Conservation (phyloP, 2,329 filamentous ascomycete genomes). For the Paecilomyces dactylethromorphus region DNA sequence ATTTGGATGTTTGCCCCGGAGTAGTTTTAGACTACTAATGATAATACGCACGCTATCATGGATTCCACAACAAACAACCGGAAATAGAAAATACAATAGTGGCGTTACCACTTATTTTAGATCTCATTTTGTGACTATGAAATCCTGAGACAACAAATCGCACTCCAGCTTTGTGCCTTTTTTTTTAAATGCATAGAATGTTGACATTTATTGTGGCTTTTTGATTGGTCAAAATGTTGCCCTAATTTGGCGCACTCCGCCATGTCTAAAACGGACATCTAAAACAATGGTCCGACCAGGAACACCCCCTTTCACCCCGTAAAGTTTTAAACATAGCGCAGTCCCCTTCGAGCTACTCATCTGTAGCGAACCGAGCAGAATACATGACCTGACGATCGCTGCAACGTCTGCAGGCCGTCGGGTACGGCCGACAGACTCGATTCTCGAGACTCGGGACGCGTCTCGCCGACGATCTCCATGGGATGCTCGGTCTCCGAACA, state of each 20-base stretch:
- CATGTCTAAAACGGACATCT: background rate
- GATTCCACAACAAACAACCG: too few species aligned
- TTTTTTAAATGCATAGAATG: too few species aligned
- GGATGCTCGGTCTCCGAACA: background rate
- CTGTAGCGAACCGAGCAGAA: background rate
- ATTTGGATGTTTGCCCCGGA: too few species aligned
- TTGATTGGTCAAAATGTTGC: too few species aligned
- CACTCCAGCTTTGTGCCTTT: too few species aligned
- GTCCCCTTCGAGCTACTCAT: background rate
- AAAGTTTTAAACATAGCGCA: background rate
- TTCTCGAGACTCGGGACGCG: background rate
- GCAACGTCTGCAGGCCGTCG: background rate
- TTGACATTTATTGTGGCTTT: too few species aligned
- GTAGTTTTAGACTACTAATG: too few species aligned
- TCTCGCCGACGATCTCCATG: background rate
- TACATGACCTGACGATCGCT: background rate
- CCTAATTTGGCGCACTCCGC: too few species aligned
- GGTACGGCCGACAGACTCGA: background rate
- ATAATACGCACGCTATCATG: too few species aligned
- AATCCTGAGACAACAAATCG: background rate
- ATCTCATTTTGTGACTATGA: background rate
- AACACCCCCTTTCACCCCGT: background rate
- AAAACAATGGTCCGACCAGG: background rate
- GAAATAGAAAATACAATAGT: too few species aligned
- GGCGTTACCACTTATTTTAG: background rate